These are phyloP conservation scores for Phytophthora nicotianae DNA, from an alignment of 352 stramenopile species.

Conservation along the genomic window DNA sequence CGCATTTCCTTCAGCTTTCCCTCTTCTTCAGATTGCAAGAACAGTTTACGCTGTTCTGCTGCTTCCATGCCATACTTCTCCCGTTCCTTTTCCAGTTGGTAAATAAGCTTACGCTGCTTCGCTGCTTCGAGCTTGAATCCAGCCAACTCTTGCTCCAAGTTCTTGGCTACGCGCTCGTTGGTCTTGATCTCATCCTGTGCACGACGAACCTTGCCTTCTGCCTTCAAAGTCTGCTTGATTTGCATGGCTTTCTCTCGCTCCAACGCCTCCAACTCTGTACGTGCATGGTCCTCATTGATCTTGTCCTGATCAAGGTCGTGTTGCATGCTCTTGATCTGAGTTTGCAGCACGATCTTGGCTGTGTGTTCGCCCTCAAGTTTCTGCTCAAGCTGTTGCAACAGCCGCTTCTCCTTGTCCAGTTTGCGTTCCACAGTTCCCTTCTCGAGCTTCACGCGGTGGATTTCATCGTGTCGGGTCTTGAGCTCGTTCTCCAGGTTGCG, in stretches of 20 bases:
- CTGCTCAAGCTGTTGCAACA: slow-evolving; percentile 89
- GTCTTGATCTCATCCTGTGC: slow-evolving; percentile 92
- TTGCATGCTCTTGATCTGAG: slow-evolving; percentile 84
- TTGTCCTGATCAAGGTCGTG: slow-evolving; percentile 83
- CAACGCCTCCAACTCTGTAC: slow-evolving; percentile 81
- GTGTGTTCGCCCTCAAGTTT: slow-evolving; percentile 92
- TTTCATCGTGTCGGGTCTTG: slow-evolving; percentile 86
- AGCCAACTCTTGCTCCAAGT: slow-evolving; percentile 81
- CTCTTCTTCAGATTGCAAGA: slow-evolving; percentile 84
- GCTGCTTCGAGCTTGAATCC: slow-evolving; percentile 84
- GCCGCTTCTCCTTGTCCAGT: slow-evolving; percentile 86
- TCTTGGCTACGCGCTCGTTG: slow-evolving; percentile 91
- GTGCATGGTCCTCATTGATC: slow-evolving; percentile 71
- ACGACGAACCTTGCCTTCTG: slow-evolving; percentile 87
- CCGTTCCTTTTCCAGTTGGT: slow-evolving; percentile 93
- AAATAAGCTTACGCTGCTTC: slow-evolving; percentile 92
- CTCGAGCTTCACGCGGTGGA: slow-evolving; percentile 85
- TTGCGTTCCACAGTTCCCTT: slow-evolving; percentile 92
- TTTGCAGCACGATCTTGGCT: slow-evolving; percentile 80
- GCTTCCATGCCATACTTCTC: slow-evolving; percentile 92
- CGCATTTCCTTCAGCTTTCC: slow-evolving; percentile 83
- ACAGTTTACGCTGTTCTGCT: slow-evolving; percentile 85
- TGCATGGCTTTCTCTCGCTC: slow-evolving; percentile 89
- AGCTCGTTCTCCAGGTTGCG: slow-evolving; percentile 86
- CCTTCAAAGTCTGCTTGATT: slow-evolving; percentile 79